These are phyloP conservation scores for Aspergillus sergii DNA, from an alignment of 2,329 filamentous ascomycete species.

Conservation along the genomic window DNA sequence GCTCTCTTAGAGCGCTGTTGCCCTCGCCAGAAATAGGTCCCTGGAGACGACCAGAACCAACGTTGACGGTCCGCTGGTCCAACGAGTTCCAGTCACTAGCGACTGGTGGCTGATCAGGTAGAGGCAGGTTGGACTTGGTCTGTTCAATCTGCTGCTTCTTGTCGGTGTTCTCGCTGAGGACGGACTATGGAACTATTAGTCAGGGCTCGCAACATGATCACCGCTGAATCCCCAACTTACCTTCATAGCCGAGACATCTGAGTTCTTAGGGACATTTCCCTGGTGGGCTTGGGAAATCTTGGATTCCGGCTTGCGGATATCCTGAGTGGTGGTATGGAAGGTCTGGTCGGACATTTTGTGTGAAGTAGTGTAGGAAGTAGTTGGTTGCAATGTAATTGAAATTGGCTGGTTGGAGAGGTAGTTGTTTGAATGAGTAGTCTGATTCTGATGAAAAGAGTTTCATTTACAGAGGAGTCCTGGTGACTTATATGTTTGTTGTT, in stretches of 20 bases:
- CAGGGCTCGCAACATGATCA: not conserved
- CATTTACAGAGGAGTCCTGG: not conserved
- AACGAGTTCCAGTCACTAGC: constrained; percentile 77
- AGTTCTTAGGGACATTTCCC: constrained; percentile 48
- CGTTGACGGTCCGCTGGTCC: constrained; percentile 69
- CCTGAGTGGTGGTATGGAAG: constrained; percentile 53
- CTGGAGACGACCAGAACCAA: constrained; percentile 63
- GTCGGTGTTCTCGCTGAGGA: constrained; percentile 45
- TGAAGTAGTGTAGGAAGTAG: not conserved
- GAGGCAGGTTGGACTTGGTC: constrained; percentile 71
- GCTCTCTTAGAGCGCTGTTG: constrained; percentile 58
- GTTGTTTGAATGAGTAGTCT: not conserved
- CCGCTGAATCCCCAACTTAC: constrained; percentile 30
- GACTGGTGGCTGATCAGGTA: constrained; percentile 75
- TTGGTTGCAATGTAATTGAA: not conserved
- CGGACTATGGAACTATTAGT: constrained; percentile 31
- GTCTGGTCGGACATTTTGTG: constrained; percentile 31
- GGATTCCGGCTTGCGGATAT: constrained; percentile 52
- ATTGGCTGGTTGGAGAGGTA: not conserved
- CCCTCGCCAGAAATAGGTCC: constrained; percentile 54
- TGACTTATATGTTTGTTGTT: constrained; percentile 7
- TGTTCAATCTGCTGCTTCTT: constrained; percentile 69
- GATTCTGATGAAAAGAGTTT: not conserved
- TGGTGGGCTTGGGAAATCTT: constrained; percentile 41
- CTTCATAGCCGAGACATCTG: constrained; percentile 51